Conservation (phyloP, 2,329 filamentous ascomycete genomes). For the Monilinia aucupariae region DNA sequence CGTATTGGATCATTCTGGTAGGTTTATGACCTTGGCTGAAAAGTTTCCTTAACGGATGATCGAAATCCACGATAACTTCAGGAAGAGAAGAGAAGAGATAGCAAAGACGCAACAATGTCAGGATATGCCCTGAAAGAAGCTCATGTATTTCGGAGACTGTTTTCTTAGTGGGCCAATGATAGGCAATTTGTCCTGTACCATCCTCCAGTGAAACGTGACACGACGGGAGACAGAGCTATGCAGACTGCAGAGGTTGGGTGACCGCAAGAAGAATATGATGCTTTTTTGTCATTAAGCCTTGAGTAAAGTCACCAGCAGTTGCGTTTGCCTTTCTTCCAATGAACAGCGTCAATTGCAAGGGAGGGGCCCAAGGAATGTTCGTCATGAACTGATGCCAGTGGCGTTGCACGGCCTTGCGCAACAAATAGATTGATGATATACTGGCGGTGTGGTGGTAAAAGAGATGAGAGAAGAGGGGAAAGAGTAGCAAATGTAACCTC, state of each 20-base stretch:
- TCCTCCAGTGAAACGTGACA: slow-evolving; percentile 10
- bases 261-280: neutral
- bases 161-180: slow-evolving; percentile 7
- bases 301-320: slow-evolving; percentile 2
- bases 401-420: slow-evolving; percentile 12
- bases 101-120: slow-evolving; percentile 5
- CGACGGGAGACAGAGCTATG: slow-evolving; percentile 2
- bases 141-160: neutral
- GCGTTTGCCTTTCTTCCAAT: slow-evolving; percentile 11
- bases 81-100: slow-evolving; percentile 2
- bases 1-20: slow-evolving; percentile 9
- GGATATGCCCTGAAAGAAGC: slow-evolving; percentile 12
- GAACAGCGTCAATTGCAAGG: neutral
- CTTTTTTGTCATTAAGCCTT: neutral
- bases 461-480: slow-evolving; percentile 1
- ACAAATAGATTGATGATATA: neutral
- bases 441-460: slow-evolving; percentile 6
- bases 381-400: neutral
- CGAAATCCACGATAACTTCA: slow-evolving; percentile 13
- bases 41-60: slow-evolving; percentile 10
- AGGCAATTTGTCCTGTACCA: slow-evolving; percentile 1
- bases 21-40: slow-evolving; percentile 12
- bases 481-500: neutral
- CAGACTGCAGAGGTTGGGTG: neutral
- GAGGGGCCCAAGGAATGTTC: neutral